Conservation (phyloP, 1,139 yeast species). For the Sugiyamaella sp. region DNA sequence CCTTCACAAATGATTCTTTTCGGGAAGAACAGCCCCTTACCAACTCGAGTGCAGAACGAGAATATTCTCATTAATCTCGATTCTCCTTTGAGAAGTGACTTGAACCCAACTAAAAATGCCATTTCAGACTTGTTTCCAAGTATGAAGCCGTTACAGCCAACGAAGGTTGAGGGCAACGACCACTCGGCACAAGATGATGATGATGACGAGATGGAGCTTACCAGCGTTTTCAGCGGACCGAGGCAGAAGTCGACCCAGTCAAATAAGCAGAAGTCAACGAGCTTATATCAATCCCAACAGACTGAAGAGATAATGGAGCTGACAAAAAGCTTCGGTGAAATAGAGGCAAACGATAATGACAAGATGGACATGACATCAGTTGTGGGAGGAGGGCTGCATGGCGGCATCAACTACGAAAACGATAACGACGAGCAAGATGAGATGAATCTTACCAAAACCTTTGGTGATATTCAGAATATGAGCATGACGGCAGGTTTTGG, state of each 20-base stretch:
- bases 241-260: neutral
- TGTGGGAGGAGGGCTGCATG: conserved; percentile 8
- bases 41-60: conserved; percentile 14
- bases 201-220: conserved; percentile 30
- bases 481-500: conserved; percentile 13
- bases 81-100: conserved; percentile 22
- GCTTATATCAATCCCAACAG: neutral
- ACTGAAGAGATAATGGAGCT: conserved; percentile 14
- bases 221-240: conserved; percentile 21
- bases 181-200: conserved; percentile 19
- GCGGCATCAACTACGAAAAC: neutral
- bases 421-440: conserved; percentile 19
- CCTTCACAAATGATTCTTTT: conserved; percentile 6
- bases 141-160: neutral
- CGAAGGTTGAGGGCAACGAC: neutral
- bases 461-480: conserved; percentile 12
- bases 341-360: too few species aligned
- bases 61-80: conserved; percentile 29
- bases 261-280: conserved; percentile 2
- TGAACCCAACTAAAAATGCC: neutral
- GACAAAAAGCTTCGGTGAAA: conserved; percentile 12
- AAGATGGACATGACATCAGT: conserved; percentile 26
- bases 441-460: conserved; percentile 16
- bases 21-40: conserved; percentile 8
- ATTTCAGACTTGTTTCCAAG: neutral